Evolutionary conservation across 495 filamentous ascomycete species (phyloP).

Genomic region (Podospora pseudoanserina): DNA sequence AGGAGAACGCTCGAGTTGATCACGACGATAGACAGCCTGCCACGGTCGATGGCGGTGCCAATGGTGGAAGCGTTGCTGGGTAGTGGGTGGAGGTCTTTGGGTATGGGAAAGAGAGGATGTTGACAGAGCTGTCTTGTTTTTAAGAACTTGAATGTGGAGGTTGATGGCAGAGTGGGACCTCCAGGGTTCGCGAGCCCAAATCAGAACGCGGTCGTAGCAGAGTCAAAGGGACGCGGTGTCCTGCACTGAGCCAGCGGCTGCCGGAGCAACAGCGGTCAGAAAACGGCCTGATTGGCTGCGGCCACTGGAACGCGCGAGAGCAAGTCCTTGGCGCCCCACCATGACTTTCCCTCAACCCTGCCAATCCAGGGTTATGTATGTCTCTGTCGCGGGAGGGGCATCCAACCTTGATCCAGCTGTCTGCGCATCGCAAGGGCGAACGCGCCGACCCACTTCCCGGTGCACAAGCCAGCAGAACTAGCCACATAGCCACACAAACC

Average conservation of each 20-base stretch:
- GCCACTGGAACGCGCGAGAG: too few relatives aligned
- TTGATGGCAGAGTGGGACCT: slow-evolving; percentile 18
- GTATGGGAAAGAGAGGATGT: slow-evolving; percentile 21
- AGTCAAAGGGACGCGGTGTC: too few relatives aligned
- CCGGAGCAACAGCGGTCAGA: too few relatives aligned
- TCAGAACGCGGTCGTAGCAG: slow-evolving; percentile 9
- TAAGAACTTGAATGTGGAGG: slow-evolving; percentile 34
- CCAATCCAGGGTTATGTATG: too few relatives aligned
- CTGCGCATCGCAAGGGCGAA: too few relatives aligned
- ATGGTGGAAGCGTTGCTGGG: slow-evolving; percentile 10
- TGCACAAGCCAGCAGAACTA: background rate
- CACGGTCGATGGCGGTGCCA: slow-evolving; percentile 21
- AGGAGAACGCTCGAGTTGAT: slow-evolving; percentile 18
- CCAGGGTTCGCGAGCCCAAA: slow-evolving; percentile 21
- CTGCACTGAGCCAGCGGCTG: too few relatives aligned
- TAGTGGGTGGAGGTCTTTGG: slow-evolving; percentile 13
- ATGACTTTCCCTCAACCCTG: too few relatives aligned
- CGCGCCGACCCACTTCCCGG: too few relatives aligned
- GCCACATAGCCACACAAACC: background rate
- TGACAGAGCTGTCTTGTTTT: slow-evolving; percentile 33
- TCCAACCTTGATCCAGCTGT: too few relatives aligned
- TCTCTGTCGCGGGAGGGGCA: too few relatives aligned
- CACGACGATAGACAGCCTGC: slow-evolving; percentile 18
- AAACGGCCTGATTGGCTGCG: too few relatives aligned
- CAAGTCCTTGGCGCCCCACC: too few relatives aligned